phyloP scores from a whole-genome alignment of 495 filamentous ascomycete genomes.

The Aspergillus indologenus region DNA sequence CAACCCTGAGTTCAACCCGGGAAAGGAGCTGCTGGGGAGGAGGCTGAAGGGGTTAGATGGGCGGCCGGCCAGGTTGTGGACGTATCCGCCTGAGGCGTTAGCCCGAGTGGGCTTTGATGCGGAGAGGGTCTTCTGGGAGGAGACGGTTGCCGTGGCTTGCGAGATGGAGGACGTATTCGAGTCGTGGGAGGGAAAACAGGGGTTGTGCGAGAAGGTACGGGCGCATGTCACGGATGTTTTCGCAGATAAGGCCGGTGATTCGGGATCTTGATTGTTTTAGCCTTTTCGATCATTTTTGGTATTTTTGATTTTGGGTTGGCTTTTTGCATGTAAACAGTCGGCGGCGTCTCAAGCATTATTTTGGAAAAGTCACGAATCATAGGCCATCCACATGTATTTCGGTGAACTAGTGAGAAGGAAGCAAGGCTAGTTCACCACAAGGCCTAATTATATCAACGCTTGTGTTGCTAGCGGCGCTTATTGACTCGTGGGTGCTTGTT shows the following conservation, averaged over 20 bases:
- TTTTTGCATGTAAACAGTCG: no score
- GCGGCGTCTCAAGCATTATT: no score
- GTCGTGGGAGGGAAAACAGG: conserved; percentile 5
- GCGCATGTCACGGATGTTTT: conserved; percentile 9
- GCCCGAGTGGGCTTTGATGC: conserved; percentile 11
- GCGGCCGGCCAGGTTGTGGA: conserved; percentile 9
- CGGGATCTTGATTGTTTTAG: no score
- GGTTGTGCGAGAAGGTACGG: conserved; percentile 9
- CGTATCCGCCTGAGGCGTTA: conserved; percentile 10
- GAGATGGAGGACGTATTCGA: conserved; percentile 2
- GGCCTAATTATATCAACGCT: no score
- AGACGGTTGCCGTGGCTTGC: conserved; percentile 6
- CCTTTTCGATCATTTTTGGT: no score
- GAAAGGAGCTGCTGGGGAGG: conserved; percentile 12
- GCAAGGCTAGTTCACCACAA: no score
- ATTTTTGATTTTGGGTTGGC: no score
- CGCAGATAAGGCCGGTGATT: neutral
- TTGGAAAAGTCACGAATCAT: no score
- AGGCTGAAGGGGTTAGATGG: conserved; percentile 8
- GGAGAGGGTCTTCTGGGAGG: conserved; percentile 14
- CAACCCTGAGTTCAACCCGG: conserved; percentile 41
- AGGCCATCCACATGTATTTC: no score
- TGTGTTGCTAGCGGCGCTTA: no score
- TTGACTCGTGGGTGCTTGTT: no score
- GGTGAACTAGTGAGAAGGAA: no score